Evolutionary conservation across 129 eudicot species (phyloP).

Genomic region (Calendula officinalis): DNA sequence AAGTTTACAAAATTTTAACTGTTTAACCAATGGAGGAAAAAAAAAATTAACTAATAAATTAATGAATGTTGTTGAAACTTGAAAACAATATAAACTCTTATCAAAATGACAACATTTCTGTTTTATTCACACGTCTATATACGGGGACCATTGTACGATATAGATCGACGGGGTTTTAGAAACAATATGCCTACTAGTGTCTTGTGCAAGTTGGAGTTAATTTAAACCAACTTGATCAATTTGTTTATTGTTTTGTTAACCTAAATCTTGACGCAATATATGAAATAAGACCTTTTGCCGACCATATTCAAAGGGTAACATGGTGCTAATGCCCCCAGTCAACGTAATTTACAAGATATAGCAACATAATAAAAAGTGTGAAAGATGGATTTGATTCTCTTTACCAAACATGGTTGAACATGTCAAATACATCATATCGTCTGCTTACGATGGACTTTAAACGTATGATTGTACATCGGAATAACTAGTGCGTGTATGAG

Average conservation of each 20-base stretch:
- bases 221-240: slow-evolving; percentile 14
- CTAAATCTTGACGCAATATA: slow-evolving; percentile 15
- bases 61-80: neutral
- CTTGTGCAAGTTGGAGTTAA: slow-evolving; percentile 13
- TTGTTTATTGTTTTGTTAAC: slow-evolving; percentile 8
- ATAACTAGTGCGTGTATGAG: too few species aligned
- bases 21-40: neutral
- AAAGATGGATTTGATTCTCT: neutral
- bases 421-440: slow-evolving; percentile 2
- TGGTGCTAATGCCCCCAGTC: neutral
- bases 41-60: neutral
- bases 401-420: slow-evolving; percentile 14
- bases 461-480: too few species aligned
- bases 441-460: slow-evolving; percentile 6
- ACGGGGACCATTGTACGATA: slow-evolving; percentile 19
- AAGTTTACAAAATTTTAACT: neutral
- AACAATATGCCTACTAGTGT: neutral
- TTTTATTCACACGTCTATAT: neutral
- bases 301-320: slow-evolving; percentile 23
- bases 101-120: neutral
- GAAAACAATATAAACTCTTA: neutral
- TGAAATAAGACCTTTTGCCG: slow-evolving; percentile 13
- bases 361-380: neutral
- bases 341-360: neutral
- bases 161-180: slow-evolving; percentile 2